Evolutionary conservation across 768 basidiomycete species (phyloP).

Genomic region (Leccinum broughii): DNA sequence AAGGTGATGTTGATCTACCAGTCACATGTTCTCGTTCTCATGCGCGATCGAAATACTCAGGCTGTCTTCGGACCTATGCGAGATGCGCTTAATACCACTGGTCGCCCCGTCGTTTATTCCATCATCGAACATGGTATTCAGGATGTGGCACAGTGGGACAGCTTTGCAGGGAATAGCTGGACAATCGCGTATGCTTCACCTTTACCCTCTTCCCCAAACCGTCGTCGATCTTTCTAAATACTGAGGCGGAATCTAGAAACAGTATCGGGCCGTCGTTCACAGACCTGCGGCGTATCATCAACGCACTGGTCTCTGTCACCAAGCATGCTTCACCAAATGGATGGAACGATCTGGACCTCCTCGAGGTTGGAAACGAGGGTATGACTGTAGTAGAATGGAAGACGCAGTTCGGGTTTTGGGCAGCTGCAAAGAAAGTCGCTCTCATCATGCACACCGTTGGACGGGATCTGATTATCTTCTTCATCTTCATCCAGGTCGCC

Average conservation of each 20-base stretch:
- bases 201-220: background rate
- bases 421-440: slow-evolving; percentile 11
- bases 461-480: background rate
- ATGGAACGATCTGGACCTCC: slow-evolving; percentile 54
- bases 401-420: slow-evolving; percentile 17
- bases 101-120: slow-evolving; percentile 43
- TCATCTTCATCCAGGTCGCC: slow-evolving; percentile 7
- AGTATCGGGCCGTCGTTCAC: slow-evolving; percentile 15
- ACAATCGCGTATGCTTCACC: slow-evolving; percentile 43
- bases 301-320: slow-evolving; percentile 45
- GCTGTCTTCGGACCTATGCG: slow-evolving; percentile 3
- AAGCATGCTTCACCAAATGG: slow-evolving; percentile 35
- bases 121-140: slow-evolving; percentile 47
- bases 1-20: too few species aligned
- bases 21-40: background rate
- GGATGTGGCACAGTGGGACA: slow-evolving; percentile 52
- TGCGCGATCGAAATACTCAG: background rate
- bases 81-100: slow-evolving; percentile 5
- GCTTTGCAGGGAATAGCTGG: slow-evolving; percentile 44
- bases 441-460: too few species aligned
- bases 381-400: slow-evolving; percentile 30
- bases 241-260: background rate
- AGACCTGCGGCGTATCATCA: slow-evolving; percentile 14
- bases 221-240: too few species aligned
- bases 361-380: slow-evolving; percentile 53